A percentile compares a stretch with the other conserved stretches of the same genome.
Evolutionary conservation across 2,329 filamentous ascomycete genomes (phyloP).

Genomic region (Colletotrichum neosansevieriae): DNA sequence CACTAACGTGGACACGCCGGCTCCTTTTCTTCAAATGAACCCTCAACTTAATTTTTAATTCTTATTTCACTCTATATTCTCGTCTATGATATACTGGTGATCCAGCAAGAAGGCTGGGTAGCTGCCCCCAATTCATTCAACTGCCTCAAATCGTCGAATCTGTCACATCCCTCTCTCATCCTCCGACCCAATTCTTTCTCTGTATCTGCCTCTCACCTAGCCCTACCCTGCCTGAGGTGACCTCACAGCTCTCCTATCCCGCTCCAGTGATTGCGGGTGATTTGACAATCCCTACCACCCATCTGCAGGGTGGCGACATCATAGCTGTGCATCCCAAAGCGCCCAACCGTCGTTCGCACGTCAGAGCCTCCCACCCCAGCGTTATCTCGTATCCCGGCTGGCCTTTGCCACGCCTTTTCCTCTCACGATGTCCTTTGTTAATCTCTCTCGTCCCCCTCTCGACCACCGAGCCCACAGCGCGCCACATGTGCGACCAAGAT

Average conservation of each 20-base stretch:
- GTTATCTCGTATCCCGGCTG: conserved; percentile 17
- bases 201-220: not conserved
- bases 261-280: conserved; percentile 25
- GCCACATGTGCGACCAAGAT: conserved; percentile 56
- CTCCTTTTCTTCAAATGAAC: not conserved
- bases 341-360: conserved; percentile 21
- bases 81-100: not conserved
- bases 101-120: not conserved
- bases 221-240: conserved; percentile 20
- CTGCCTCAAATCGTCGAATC: not conserved
- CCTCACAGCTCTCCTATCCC: conserved; percentile 25
- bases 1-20: not conserved
- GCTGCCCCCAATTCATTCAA: not conserved
- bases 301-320: conserved; percentile 41
- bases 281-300: conserved; percentile 34
- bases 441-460: conserved; percentile 34
- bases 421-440: conserved; percentile 38
- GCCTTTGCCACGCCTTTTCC: conserved; percentile 9
- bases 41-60: not conserved
- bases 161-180: conserved; percentile 5
- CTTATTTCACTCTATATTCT: not conserved
- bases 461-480: conserved; percentile 31
- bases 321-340: conserved; percentile 23
- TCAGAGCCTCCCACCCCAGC: conserved; percentile 23
- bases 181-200: not conserved